These are phyloP conservation scores for Nasturtium officinale DNA, from an alignment of 345 rosid genomes.

Conservation along the genomic window DNA sequence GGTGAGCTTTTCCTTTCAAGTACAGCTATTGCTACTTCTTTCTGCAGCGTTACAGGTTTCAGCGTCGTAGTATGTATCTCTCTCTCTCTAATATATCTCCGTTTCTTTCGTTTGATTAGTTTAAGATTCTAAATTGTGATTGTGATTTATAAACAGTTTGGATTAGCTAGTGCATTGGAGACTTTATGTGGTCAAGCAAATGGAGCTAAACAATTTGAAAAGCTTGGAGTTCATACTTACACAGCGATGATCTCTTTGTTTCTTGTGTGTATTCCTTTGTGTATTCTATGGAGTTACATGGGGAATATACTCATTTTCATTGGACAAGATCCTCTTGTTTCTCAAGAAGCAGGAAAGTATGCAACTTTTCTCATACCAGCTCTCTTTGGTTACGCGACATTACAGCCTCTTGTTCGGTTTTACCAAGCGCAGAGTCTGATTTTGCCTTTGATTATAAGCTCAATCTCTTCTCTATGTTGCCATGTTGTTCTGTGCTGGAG, in stretches of 20 bases:
- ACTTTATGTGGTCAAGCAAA: constrained; percentile 82
- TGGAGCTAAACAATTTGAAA: constrained; percentile 68
- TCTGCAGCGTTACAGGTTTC: constrained; percentile 72
- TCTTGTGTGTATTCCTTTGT: constrained; percentile 57
- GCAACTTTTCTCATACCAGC: constrained; percentile 62
- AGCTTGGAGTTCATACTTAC: constrained; percentile 59
- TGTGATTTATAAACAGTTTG: constrained; percentile 48
- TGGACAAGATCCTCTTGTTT: constrained; percentile 67
- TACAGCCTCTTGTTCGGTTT: constrained; percentile 61
- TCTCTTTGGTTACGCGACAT: constrained; percentile 58
- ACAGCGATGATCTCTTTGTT: constrained; percentile 55
- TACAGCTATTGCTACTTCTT: constrained; percentile 76
- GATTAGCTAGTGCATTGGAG: constrained; percentile 77
- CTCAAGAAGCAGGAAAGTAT: constrained; percentile 58
- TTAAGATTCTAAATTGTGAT: background rate
- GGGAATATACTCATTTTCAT: constrained; percentile 50
- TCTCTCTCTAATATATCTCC: background rate
- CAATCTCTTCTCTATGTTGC: constrained; percentile 47
- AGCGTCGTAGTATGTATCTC: constrained; percentile 61
- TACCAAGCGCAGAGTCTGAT: constrained; percentile 64
- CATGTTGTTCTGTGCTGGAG: constrained; percentile 63
- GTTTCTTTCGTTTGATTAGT: background rate
- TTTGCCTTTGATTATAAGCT: constrained; percentile 58
- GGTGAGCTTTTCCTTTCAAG: constrained; percentile 74
- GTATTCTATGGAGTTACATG: constrained; percentile 60